Conservation (phyloP, 768 basidiomycete species). For the Mycena kentingensis region DNA sequence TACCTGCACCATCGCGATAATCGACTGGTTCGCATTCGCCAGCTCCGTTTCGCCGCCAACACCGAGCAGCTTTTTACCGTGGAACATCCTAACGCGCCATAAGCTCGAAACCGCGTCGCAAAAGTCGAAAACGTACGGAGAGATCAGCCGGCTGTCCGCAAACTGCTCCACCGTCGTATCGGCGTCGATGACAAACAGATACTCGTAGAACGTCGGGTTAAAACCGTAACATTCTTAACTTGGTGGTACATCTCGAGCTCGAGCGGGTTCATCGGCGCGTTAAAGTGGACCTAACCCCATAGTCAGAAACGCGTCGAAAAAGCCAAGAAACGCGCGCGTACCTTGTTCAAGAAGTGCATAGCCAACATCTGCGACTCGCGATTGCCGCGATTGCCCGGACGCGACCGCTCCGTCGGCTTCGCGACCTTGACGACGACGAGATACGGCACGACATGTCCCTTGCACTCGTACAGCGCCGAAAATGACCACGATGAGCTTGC, state of each 20-base stretch:
- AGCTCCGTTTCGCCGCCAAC: constrained; percentile 95
- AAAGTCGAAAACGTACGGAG: constrained; percentile 78
- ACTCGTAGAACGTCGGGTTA: constrained; percentile 98
- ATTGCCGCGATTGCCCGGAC: constrained; percentile 97
- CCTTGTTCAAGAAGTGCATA: constrained; percentile 98
- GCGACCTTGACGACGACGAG: constrained; percentile 91
- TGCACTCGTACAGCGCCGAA: constrained; percentile 94
- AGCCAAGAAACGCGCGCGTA: constrained; percentile 29
- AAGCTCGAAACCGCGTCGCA: too few relatives aligned
- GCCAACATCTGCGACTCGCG: constrained; percentile 95
- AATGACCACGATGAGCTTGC: constrained; percentile 88
- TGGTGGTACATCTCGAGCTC: constrained; percentile 99
- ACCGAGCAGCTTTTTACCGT: constrained; percentile 91
- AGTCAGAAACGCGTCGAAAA: constrained; percentile 1
- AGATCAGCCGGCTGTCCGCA: constrained; percentile 88
- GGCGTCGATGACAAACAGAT: constrained; percentile 89
- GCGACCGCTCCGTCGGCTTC: constrained; percentile 88
- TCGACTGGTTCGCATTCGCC: constrained; percentile 90
- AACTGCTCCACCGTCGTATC: constrained; percentile 91
- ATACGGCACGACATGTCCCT: constrained; percentile 96
- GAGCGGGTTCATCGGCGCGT: constrained; percentile 92
- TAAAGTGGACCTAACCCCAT: constrained; percentile 82
- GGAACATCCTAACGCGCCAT: constrained; percentile 89
- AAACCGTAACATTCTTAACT: constrained; percentile 99
- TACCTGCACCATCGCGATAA: constrained; percentile 97